These are phyloP conservation scores for Ajuga reptans DNA, from an alignment of 305 asterid genomes.

Conservation along the genomic window DNA sequence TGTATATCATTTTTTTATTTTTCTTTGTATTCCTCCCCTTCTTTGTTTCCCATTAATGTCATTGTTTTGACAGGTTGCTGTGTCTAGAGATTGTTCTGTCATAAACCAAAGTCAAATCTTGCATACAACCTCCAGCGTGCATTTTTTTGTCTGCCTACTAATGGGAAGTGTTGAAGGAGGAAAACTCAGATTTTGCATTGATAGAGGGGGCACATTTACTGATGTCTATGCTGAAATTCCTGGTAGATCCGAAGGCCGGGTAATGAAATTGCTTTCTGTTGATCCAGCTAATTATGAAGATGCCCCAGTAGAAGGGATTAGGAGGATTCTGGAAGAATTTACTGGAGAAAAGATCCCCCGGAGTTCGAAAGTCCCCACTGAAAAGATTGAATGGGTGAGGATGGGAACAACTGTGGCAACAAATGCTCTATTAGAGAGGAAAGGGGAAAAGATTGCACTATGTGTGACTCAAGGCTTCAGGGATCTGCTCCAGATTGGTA, in stretches of 20 bases:
- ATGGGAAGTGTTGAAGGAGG: constrained; percentile 58
- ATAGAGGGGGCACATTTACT: constrained; percentile 96
- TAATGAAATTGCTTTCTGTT: constrained; percentile 85
- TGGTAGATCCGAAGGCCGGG: constrained; percentile 71
- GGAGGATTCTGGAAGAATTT: constrained; percentile 83
- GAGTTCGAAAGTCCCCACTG: constrained; percentile 73
- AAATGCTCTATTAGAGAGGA: constrained; percentile 82
- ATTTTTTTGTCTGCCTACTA: constrained; percentile 3
- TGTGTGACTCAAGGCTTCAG: constrained; percentile 79
- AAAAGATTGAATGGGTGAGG: constrained; percentile 92
- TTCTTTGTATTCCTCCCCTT: neutral
- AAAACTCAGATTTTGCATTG: constrained; percentile 84
- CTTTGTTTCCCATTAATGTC: neutral
- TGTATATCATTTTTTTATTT: neutral
- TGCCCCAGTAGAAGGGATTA: constrained; percentile 95
- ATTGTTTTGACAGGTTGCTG: constrained; percentile 20
- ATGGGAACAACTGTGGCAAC: constrained; percentile 99
- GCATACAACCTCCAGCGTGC: neutral
- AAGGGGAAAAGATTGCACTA: constrained; percentile 88
- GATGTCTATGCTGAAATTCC: constrained; percentile 97
- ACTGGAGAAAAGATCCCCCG: constrained; percentile 72
- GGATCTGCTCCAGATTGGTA: constrained; percentile 90
- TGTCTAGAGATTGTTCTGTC: neutral
- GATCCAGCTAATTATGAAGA: constrained; percentile 90
- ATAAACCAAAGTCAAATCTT: constrained; percentile 1